These are phyloP conservation scores for Hemileia vastatrix DNA, from an alignment of 1,284 basidiomycete species.

Conservation along the genomic window DNA sequence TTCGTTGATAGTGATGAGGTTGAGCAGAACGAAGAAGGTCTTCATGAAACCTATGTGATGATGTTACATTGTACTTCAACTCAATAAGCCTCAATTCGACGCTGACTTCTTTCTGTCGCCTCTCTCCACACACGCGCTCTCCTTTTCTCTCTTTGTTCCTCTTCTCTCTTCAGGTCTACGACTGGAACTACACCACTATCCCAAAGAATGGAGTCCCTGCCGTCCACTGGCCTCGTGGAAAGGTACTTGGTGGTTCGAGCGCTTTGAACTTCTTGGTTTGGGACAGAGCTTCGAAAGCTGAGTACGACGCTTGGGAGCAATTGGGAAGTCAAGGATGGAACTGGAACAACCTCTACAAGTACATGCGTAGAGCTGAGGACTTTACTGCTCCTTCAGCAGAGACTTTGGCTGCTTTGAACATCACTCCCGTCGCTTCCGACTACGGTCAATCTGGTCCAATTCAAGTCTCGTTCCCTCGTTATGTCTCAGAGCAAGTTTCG, in stretches of 20 bases:
- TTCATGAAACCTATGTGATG: too few species aligned
- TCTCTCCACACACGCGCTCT: neutral
- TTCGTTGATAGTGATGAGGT: too few species aligned
- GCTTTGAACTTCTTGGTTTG: constrained; percentile 45
- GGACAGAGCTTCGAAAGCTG: constrained; percentile 38
- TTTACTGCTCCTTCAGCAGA: constrained; percentile 35
- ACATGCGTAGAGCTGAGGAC: constrained; percentile 45
- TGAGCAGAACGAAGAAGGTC: too few species aligned
- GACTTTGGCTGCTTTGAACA: constrained; percentile 30
- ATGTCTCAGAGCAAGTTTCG: constrained; percentile 32
- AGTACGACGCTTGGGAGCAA: constrained; percentile 40
- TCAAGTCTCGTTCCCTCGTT: constrained; percentile 36
- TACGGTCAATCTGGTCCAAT: constrained; percentile 39
- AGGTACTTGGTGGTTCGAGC: constrained; percentile 41
- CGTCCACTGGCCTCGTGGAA: constrained; percentile 35
- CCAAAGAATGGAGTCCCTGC: constrained; percentile 16
- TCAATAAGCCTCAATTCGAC: too few species aligned
- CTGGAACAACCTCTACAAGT: constrained; percentile 43
- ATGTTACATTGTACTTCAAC: too few species aligned
- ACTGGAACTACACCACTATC: constrained; percentile 21
- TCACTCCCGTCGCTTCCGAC: constrained; percentile 30
- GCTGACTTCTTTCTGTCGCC: too few species aligned
- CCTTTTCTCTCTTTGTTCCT: neutral
- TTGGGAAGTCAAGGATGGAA: constrained; percentile 40
- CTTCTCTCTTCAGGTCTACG: neutral